Evolutionary conservation across 2,329 filamentous ascomycete genomes (phyloP), one percentile per base, ranked within the genome.

Genomic region (Aspergillus bombycis): DNA sequence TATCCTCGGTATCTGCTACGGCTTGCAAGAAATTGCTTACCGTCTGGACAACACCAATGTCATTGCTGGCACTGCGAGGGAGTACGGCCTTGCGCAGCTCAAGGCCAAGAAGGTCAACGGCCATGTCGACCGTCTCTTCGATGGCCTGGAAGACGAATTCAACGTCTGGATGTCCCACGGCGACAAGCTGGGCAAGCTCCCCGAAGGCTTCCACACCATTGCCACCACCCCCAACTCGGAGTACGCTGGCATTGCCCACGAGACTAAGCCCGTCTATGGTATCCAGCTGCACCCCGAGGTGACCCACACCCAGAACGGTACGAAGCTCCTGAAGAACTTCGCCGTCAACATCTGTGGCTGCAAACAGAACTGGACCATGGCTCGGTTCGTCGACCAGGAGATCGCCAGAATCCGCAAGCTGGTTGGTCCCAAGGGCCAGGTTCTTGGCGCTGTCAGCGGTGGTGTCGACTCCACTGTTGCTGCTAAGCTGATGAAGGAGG

Each of bases 261-360:
- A 90, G 56, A 69, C 67, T 23, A 77, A 81, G 81, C 88, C 89
- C 30, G 89, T 92, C 70, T 96, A 89, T 73, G 92, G 84, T 76
- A 86, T 97, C 54, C 94, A 97, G 75, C 94, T 97, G 77, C 94
- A 97, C 78, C 93, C 94, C 1, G 94, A 97, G 77, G 86, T 97
- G 60, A 89, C 86, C 16, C 88, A 76, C 67, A 76, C 74, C 7
- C 73, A 86, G 10, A 83, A 85, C 61, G 93, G 94, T 38, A 89
- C 76, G 11, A 82, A 90, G 32, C 74, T 97, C 6, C 83, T 97
- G 52, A 81, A 85, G 74, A 98, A 98, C 84, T 98, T 97, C 74
- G 89, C 88, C 14, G 85, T 96, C 63, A 84, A 86, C 23, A 96
- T 98, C 67, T 98, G 94, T 79, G 85, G 87, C 34, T 92, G 91